Conservation (phyloP, 2,329 filamentous ascomycete species). For the Pseudogymnoascus verrucosus region DNA sequence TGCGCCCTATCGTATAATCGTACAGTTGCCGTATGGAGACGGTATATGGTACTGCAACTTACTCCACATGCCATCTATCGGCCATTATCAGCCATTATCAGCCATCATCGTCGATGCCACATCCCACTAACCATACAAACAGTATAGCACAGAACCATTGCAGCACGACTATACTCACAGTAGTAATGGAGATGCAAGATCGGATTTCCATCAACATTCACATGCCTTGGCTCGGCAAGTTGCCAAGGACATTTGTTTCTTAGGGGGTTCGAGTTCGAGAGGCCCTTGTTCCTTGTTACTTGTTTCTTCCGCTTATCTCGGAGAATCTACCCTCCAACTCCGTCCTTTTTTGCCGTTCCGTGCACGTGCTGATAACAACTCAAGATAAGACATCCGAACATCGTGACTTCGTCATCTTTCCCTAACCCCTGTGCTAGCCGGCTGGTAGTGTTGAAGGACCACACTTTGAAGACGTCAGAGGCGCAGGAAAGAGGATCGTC, state of each 20-base stretch:
- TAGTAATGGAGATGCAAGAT: background rate
- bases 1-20: background rate
- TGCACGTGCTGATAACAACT: background rate
- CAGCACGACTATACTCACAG: background rate
- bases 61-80: background rate
- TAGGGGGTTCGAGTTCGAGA: background rate
- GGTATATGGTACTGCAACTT: background rate
- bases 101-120: background rate
- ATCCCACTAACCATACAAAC: background rate
- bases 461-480: background rate
- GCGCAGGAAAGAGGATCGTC: background rate
- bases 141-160: background rate
- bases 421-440: background rate
- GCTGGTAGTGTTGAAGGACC: background rate
- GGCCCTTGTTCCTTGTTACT: background rate
- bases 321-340: background rate
- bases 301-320: background rate
- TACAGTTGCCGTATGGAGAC: background rate
- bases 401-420: constrained; percentile 4
- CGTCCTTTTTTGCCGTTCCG: background rate
- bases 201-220: background rate
- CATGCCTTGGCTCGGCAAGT: constrained; percentile 1
- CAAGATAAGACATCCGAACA: background rate
- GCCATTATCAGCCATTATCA: background rate
- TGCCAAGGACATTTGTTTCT: background rate